Evolutionary conservation across 345 rosid genomes (phyloP).

Genomic region (Orychophragmus violaceus): DNA sequence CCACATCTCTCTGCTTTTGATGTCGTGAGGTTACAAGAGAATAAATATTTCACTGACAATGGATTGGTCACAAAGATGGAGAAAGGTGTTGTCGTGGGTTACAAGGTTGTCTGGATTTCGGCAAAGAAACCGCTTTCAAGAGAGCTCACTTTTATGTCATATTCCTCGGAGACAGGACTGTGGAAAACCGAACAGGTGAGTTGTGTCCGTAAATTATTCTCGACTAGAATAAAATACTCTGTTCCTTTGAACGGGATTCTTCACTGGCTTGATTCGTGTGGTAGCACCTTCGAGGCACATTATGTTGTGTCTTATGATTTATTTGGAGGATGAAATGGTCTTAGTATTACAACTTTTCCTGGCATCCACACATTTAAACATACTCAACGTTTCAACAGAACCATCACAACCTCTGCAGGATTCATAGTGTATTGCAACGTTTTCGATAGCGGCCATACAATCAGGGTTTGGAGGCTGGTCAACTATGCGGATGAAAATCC

Average conservation of each 20-base stretch:
- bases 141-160: neutral
- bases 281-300: neutral
- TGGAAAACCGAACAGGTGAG: neutral
- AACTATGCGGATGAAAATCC: neutral
- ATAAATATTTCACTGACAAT: too few species aligned
- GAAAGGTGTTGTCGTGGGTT: neutral
- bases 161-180: neutral
- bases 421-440: neutral
- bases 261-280: neutral
- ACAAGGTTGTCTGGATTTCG: neutral
- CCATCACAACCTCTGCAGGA: neutral
- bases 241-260: neutral
- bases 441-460: neutral
- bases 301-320: neutral
- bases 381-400: neutral
- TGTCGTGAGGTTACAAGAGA: too few species aligned
- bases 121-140: neutral
- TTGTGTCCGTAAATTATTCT: neutral
- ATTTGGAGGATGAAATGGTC: neutral
- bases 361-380: neutral
- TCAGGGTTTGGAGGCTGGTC: neutral
- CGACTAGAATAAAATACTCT: neutral
- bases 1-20: too few species aligned
- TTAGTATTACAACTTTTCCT: neutral
- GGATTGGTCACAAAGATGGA: too few species aligned